Base-by-base conservation (phyloP, 345 rosid species). In the Eucalyptus sp. region DNA sequence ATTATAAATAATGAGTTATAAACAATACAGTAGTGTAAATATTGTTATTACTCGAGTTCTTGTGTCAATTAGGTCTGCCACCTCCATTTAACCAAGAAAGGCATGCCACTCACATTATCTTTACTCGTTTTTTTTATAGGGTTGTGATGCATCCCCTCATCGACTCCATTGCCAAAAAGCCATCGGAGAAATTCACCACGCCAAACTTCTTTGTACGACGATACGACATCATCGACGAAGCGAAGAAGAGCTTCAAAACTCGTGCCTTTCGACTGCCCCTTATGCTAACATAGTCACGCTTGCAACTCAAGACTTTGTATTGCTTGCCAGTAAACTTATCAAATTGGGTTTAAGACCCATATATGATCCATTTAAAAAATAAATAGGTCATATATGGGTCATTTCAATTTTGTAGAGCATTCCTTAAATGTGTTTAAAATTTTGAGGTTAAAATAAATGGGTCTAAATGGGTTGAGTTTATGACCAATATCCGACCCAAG, bases 111-210 rank as follows among this genome's bases (percentile, higher is more conserved):
- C 25, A 3, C 25, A 71, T 71, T 71, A 18, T 11, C 58, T 29
- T 4, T n/a, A 16, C 3, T 64, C 20, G 31, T 64, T 64, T n/a
- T 64, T 48, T 3, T 41, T 41, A 22, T n/a, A 94, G 97, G 99
- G 98, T 4, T 97, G 98, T 14, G 96, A 97, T 52, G 98, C 96
- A 50, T 97, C 98, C 3, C 87, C 95, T 96, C 27, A 92, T 95
- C 81, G 97, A 96, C 87, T 88, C 96, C 66, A 94, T 93, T 4
- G 22, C 27, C 16, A 87, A 49, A 51, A 93, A 87, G 13, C 91
- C 86, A 29, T 91, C 95, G 1, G 98, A 96, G 90, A 94, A 95
- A 91, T 87, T 93, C 1, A 92, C 96, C 5, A 95, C 96, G 44
- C 96, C 99, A 4, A 97, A 95, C 92, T 90, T 89, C 29, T 95